A percentile compares a stretch with the other conserved stretches of the same genome.
These are phyloP conservation scores for Colletotrichum sp. DNA, from an alignment of 2,329 filamentous ascomycete species.

Conservation along the genomic window DNA sequence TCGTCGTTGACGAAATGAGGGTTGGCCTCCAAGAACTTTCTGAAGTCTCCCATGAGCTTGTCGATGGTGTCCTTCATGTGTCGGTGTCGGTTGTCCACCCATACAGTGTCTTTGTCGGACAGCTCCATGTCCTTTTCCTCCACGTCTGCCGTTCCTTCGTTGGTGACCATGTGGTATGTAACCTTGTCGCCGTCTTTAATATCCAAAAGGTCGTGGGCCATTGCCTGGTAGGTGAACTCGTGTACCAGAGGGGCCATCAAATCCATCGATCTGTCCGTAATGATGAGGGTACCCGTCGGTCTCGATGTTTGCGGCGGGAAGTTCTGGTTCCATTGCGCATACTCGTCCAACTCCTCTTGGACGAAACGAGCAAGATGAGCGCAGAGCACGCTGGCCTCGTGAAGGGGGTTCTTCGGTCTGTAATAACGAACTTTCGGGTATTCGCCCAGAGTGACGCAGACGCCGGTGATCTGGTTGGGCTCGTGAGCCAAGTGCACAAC, in stretches of 20 bases:
- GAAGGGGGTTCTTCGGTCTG: slow-evolving; percentile 72
- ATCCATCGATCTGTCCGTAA: slow-evolving; percentile 94
- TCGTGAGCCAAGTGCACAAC: slow-evolving; percentile 18
- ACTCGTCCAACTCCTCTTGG: slow-evolving; percentile 88
- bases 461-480: slow-evolving; percentile 70
- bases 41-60: slow-evolving; percentile 90
- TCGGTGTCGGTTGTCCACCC: slow-evolving; percentile 91
- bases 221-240: slow-evolving; percentile 98
- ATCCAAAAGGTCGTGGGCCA: slow-evolving; percentile 91
- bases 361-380: slow-evolving; percentile 89
- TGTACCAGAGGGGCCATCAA: slow-evolving; percentile 86
- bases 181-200: slow-evolving; percentile 90
- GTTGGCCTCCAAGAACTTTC: slow-evolving; percentile 89
- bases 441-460: slow-evolving; percentile 92
- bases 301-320: slow-evolving; percentile 82
- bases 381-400: slow-evolving; percentile 89
- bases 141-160: slow-evolving; percentile 72
- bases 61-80: slow-evolving; percentile 99
- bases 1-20: slow-evolving; percentile 85
- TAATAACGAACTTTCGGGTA: slow-evolving; percentile 95
- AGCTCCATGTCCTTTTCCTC: slow-evolving; percentile 93
- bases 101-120: slow-evolving; percentile 88
- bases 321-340: slow-evolving; percentile 81
- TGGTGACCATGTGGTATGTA: slow-evolving; percentile 80
- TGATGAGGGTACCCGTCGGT: slow-evolving; percentile 81